A percentile compares a stretch with the other conserved stretches of the same genome.
These are phyloP conservation scores for Croton laevigatus DNA, from an alignment of 441 rosid genomes.

Conservation along the genomic window DNA sequence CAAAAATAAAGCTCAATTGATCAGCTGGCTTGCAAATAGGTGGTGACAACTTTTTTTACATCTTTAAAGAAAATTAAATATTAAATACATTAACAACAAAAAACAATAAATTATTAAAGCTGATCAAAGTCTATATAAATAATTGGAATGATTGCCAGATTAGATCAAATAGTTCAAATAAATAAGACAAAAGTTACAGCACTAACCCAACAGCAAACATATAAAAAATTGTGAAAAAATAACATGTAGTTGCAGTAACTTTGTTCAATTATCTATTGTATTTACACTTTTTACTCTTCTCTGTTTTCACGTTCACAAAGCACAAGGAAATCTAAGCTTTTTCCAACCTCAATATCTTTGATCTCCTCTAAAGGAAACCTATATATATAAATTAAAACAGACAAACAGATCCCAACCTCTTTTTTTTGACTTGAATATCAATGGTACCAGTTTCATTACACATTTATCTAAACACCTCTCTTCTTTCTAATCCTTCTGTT, in stretches of 20 bases:
- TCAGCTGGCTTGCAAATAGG: not conserved
- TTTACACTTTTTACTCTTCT: conserved; percentile 9
- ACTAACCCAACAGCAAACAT: conserved; percentile 10
- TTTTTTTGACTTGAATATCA: conserved; percentile 29
- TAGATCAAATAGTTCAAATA: conserved; percentile 21
- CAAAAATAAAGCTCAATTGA: not conserved
- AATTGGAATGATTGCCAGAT: conserved; percentile 10
- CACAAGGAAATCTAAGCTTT: conserved; percentile 43
- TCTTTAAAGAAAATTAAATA: conserved; percentile 6
- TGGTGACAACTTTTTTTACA: not conserved
- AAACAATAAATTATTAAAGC: not conserved
- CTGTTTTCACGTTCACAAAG: conserved; percentile 33
- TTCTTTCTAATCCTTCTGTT: conserved; percentile 17
- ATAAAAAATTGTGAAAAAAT: not conserved
- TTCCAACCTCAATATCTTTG: conserved; percentile 17
- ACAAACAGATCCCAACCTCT: conserved; percentile 24
- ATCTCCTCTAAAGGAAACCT: conserved; percentile 19
- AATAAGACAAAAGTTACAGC: conserved; percentile 31
- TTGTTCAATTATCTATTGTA: not conserved
- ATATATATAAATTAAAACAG: conserved; percentile 13
- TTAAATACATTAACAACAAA: not conserved
- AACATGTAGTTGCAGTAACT: not conserved
- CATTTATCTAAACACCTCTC: conserved; percentile 7
- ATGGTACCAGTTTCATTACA: conserved; percentile 7
- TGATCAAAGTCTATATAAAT: conserved; percentile 1